Conservation (phyloP, 768 basidiomycete species). For the Naganishia onofrii region DNA sequence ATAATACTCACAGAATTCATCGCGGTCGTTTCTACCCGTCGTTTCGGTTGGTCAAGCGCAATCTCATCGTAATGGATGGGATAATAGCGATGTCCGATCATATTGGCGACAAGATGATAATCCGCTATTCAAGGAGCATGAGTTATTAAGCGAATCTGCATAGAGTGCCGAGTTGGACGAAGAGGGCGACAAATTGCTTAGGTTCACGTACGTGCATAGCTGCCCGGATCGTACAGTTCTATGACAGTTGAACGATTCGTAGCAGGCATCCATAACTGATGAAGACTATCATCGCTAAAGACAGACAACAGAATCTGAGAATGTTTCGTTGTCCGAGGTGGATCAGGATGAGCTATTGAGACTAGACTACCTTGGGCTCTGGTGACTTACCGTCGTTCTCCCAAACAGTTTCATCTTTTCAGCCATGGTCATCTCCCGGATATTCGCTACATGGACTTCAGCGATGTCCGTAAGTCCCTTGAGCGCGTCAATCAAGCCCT, state of each 20-base stretch:
- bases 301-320: slow-evolving; percentile 42
- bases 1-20: slow-evolving; percentile 13
- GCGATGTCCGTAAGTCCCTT: slow-evolving; percentile 42
- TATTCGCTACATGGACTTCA: slow-evolving; percentile 45
- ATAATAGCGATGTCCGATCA: slow-evolving; percentile 42
- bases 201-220: slow-evolving; percentile 39
- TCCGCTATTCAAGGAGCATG: slow-evolving; percentile 34
- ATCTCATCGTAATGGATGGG: slow-evolving; percentile 39
- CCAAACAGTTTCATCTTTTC: slow-evolving; percentile 40
- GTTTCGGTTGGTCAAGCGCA: slow-evolving; percentile 48
- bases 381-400: slow-evolving; percentile 3
- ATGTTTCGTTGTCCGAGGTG: no score
- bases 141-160: neutral
- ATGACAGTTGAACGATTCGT: slow-evolving; percentile 39
- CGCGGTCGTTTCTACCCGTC: slow-evolving; percentile 8
- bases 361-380: no score
- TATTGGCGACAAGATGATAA: slow-evolving; percentile 38
- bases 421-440: slow-evolving; percentile 41
- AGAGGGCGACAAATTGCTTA: neutral
- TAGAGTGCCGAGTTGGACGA: neutral
- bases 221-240: slow-evolving; percentile 45
- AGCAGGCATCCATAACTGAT: slow-evolving; percentile 45
- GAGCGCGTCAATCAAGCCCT: slow-evolving; percentile 40
- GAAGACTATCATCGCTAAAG: slow-evolving; percentile 41
- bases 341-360: no score